phyloP scores from a whole-genome alignment of 2,329 filamentous ascomycete genomes.

The Fusarium ramigenum region DNA sequence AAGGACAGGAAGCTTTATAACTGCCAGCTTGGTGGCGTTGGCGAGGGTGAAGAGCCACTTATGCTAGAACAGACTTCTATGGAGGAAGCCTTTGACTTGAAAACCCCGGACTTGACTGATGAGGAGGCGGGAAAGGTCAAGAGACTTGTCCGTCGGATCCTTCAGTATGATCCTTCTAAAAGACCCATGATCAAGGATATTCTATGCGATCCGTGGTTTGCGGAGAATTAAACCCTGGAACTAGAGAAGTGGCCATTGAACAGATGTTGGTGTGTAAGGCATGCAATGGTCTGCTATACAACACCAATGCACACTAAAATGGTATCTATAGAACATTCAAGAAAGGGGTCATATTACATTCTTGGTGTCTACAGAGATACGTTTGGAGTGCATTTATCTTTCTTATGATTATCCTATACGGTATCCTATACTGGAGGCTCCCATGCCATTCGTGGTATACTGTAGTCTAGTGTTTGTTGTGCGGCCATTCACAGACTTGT shows the following conservation, averaged over 20 bases:
- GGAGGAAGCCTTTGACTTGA: constrained; percentile 14
- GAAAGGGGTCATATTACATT: no score
- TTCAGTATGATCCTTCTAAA: neutral
- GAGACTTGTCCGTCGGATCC: neutral
- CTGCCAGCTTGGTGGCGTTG: neutral
- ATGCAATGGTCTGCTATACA: no score
- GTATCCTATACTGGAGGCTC: no score
- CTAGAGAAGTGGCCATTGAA: neutral
- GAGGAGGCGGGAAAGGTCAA: constrained; percentile 1
- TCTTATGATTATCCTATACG: no score
- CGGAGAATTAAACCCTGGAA: neutral
- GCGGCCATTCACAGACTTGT: no score
- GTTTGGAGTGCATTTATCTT: no score
- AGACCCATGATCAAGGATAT: neutral
- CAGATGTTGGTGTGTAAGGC: neutral
- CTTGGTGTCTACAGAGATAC: no score
- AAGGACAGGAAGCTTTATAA: constrained; percentile 6
- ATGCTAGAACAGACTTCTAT: neutral
- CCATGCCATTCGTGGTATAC: no score
- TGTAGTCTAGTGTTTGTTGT: no score
- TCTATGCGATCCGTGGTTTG: neutral
- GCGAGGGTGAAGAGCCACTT: neutral
- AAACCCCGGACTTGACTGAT: neutral
- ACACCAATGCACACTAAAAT: no score
- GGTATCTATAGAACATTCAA: no score